Percentiles rank a stretch among this genome's conserved stretches.
These are phyloP conservation scores for Epichloe bromicola DNA, from an alignment of 2,329 filamentous ascomycete species.

Conservation along the genomic window DNA sequence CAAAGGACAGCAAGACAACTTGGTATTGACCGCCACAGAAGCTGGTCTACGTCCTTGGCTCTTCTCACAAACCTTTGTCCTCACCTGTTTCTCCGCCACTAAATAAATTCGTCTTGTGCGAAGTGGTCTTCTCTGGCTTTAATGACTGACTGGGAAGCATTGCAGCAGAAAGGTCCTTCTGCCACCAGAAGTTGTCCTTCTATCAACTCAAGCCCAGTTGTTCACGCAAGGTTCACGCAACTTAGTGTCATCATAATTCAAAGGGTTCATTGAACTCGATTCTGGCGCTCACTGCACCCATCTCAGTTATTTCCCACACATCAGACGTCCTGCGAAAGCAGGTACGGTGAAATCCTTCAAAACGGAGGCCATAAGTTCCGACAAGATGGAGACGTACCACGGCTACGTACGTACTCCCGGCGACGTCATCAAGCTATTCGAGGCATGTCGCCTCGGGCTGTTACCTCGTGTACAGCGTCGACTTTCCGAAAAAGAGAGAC, in stretches of 20 bases:
- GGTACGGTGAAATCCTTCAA: slow-evolving; percentile 9
- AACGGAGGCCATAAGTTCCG: slow-evolving; percentile 10
- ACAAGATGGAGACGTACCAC: slow-evolving; percentile 87
- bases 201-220: neutral
- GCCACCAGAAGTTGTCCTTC: neutral
- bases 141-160: neutral
- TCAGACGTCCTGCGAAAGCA: slow-evolving; percentile 9
- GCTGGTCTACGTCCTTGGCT: too few relatives aligned
- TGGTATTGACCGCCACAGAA: too few relatives aligned
- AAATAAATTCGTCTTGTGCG: too few relatives aligned
- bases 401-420: slow-evolving; percentile 89
- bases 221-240: too few relatives aligned
- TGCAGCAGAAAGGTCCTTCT: neutral
- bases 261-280: neutral
- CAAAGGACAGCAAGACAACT: too few relatives aligned
- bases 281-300: neutral
- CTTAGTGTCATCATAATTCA: neutral
- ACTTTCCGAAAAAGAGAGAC: slow-evolving; percentile 90
- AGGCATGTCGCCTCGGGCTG: slow-evolving; percentile 81
- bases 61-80: too few relatives aligned
- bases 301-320: neutral
- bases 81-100: too few relatives aligned
- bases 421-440: slow-evolving; percentile 97
- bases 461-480: slow-evolving; percentile 85
- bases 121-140: neutral